phyloP scores from a whole-genome alignment of 1,139 yeast genomes.

The Candida gigantensis region DNA sequence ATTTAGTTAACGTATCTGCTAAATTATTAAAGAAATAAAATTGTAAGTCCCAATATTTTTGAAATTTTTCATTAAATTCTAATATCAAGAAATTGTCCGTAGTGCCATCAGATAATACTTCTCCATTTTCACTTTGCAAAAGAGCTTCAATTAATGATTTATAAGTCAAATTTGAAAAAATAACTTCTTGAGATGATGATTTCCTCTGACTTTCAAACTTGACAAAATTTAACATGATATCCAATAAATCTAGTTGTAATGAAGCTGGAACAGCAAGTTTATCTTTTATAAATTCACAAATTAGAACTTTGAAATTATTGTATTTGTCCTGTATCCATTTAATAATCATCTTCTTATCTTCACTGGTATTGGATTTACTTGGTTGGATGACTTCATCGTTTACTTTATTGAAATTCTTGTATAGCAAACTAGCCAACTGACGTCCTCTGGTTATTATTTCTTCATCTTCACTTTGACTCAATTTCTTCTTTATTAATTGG shows the following conservation, averaged over 20 bases:
- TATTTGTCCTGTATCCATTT: conserved; percentile 70
- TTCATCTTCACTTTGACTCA: conserved; percentile 22
- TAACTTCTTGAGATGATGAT: conserved; percentile 48
- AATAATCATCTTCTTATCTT: conserved; percentile 47
- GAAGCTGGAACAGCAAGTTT: conserved; percentile 41
- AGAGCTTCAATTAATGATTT: conserved; percentile 48
- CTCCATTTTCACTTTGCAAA: conserved; percentile 41
- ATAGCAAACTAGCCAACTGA: conserved; percentile 52
- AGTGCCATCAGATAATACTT: conserved; percentile 45
- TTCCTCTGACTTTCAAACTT: conserved; percentile 59
- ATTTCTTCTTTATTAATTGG: conserved; percentile 23
- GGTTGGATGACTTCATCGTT: conserved; percentile 45
- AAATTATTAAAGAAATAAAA: conserved; percentile 54
- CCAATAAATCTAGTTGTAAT: conserved; percentile 62
- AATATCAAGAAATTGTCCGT: conserved; percentile 54
- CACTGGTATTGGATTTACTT: conserved; percentile 42
- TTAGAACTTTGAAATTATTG: conserved; percentile 48
- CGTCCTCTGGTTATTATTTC: conserved; percentile 41
- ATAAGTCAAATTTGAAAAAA: conserved; percentile 64
- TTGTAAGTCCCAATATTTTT: conserved; percentile 63
- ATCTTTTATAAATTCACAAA: conserved; percentile 42
- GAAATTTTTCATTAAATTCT: conserved; percentile 54
- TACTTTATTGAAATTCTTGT: conserved; percentile 55
- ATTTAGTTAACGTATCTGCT: conserved; percentile 22
- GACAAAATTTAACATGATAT: conserved; percentile 61